Base-by-base conservation (phyloP, 2,329 filamentous ascomycete species). In the Penicillium fuscoglaucum region DNA sequence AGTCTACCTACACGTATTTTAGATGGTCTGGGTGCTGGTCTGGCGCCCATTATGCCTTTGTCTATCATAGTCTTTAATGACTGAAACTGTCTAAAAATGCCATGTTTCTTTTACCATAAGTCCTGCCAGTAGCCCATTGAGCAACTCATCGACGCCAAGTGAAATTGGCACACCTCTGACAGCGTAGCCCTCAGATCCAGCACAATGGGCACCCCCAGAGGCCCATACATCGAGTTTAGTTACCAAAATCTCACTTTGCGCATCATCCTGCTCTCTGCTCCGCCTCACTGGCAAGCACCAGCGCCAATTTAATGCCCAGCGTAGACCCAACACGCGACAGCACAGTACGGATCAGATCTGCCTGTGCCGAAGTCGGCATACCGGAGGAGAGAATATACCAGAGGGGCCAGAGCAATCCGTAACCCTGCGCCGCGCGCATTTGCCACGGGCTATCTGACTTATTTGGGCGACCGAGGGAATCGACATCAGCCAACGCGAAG, bases 361-460 rank as follows among this genome's bases (percentile, higher is more conserved):
- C 58, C 57, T 76, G 74, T 1, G 58, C 61, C 2, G 68, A 65
- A 0, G 69, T 74, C 5, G 74, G 72, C 49, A 74, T 61, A 0
- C 72, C 72, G 33, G 65, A 72, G 5, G 72, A 68, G 5, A 71
- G 47, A 9, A 73, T 66, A 45, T 73, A 73, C 74, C 74, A 76
- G n/a, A 75, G 59, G 2, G 74, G 74, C 74, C 74, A 76, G 3
- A 75, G 62, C 53, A 75, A 61, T 19, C 64, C 68, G 29, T 74
- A 73, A 0, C 61, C 71, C 26, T 74, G 69, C 2, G 69, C 69
- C 1, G 72, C 72, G 19, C 72, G 72, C 15, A 74, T 58, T 12
- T 61, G 61, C 31, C 61, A 60, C 21, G 52, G 57, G 21, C 66
- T 55, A 2, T 53, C 37, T 8, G 61, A 57, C 1, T 56, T 57